Base-by-base conservation (phyloP, 1,139 yeast genomes). In the Zygosaccharomyces sapae region DNA sequence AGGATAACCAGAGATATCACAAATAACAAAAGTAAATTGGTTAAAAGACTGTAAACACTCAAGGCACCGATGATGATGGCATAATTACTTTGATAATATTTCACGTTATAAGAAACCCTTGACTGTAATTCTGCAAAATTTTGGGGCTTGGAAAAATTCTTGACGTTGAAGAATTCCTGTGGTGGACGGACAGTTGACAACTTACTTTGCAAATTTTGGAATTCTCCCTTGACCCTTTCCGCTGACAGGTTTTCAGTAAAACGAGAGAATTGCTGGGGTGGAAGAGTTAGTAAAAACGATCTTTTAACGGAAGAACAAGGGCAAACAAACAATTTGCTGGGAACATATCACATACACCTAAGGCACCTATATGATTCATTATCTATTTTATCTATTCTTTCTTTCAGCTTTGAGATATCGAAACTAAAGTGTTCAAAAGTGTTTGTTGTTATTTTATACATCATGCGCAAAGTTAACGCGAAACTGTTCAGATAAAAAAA, bases 131-230 rank as follows among this genome's bases (percentile, higher is more conserved):
- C 98, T 41, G 86, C 83, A 69, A 89, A 84, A 68, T 89, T 90
- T 48, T 79, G 80, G 19, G 99, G 98, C 67, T 88, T 89, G 42
- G 95, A 85, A 53, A 92, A 68, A 65, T 96, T 83, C 70, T 92
- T 86, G 62, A 86, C 71, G 66, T 92, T 97, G 62, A 92, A 87
- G 66, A 92, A 92, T 67, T 92, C 97, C 67, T 87, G 95, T 38
- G 95, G 89, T 37, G 96, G 86, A 66, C 86, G 83, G 55, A 92
- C 70, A 63, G 86, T 81, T 47, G 95, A 73, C 53, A 89, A 74
- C 51, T 84, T 79, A 39, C 75, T 63, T 64, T 83, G 89, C 38
- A 86, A 56, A 4, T 77, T 58, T 16, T 55, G 54, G 24, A 59
- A 41, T 46, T 63, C 67, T 33, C 52, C 53, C 53, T 62, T 64